These are phyloP conservation scores for Globisporangium alternatum DNA, from an alignment of 352 stramenopile species.

Conservation along the genomic window DNA sequence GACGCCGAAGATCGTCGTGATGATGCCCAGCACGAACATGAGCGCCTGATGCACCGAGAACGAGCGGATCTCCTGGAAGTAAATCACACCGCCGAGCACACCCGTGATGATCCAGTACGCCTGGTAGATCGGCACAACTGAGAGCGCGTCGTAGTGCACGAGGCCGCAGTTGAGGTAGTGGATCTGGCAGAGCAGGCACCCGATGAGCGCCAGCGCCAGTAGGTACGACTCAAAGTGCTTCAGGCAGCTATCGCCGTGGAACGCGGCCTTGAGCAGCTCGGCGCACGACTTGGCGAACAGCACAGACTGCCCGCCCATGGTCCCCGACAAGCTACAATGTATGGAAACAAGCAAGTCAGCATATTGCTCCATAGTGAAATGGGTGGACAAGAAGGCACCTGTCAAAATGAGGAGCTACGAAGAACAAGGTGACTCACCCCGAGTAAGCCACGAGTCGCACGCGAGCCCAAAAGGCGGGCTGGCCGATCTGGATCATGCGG, in stretches of 20 bases:
- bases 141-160: constrained; percentile 76
- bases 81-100: constrained; percentile 86
- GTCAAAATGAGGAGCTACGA: neutral
- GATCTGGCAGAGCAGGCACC: constrained; percentile 69
- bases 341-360: constrained; percentile 3
- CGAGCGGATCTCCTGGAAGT: constrained; percentile 88
- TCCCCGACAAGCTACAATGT: constrained; percentile 46
- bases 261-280: constrained; percentile 69
- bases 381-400: neutral
- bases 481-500: constrained; percentile 73
- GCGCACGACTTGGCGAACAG: constrained; percentile 84
- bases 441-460: constrained; percentile 77
- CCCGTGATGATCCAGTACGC: constrained; percentile 89
- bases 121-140: constrained; percentile 84
- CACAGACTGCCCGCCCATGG: constrained; percentile 78
- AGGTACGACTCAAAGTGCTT: constrained; percentile 64
- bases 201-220: constrained; percentile 53
- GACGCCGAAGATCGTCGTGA: constrained; percentile 81
- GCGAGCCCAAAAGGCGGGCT: constrained; percentile 55
- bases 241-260: constrained; percentile 64
- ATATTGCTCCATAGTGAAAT: neutral
- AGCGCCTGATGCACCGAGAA: constrained; percentile 70
- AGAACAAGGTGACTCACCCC: constrained; percentile 20
- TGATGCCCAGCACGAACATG: constrained; percentile 85
- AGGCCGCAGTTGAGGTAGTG: constrained; percentile 80